A percentile compares a stretch with the other conserved stretches of the same genome.
Conservation (phyloP, 352 stramenopile species). For the Globisporangium middletonii region DNA sequence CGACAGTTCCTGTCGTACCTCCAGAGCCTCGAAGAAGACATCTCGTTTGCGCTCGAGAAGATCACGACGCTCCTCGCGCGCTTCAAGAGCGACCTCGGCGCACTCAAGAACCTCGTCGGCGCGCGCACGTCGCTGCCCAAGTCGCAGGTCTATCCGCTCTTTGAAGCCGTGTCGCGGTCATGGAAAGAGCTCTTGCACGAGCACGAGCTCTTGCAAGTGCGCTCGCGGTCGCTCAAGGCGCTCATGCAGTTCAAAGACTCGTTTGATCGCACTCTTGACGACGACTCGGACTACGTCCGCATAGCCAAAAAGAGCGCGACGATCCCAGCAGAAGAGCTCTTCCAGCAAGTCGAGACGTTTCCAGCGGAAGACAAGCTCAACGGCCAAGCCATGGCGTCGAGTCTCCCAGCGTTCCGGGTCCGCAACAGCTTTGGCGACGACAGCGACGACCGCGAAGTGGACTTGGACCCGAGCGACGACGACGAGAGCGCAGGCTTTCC, state of each 20-base stretch:
- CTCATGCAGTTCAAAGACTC: conserved; percentile 75
- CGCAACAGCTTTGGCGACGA: conserved; percentile 30
- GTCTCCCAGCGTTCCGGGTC: conserved; percentile 18
- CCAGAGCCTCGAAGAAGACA: conserved; percentile 90
- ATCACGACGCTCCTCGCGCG: conserved; percentile 61
- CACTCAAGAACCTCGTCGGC: conserved; percentile 80
- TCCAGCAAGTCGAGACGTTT: conserved; percentile 61
- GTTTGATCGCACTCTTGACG: conserved; percentile 45
- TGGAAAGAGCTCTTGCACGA: conserved; percentile 80
- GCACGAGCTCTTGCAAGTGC: conserved; percentile 61
- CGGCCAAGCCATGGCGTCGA: conserved; percentile 4
- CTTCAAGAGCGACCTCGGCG: conserved; percentile 62
- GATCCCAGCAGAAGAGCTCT: conserved; percentile 64
- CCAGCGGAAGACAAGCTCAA: conserved; percentile 30
- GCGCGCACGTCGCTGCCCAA: conserved; percentile 87
- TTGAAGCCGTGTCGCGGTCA: conserved; percentile 82
- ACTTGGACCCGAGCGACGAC: conserved; percentile 18
- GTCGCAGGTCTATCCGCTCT: conserved; percentile 92
- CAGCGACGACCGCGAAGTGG: conserved; percentile 20
- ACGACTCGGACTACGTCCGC: conserved; percentile 50
- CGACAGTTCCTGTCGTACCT: conserved; percentile 90
- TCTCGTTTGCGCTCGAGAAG: conserved; percentile 77
- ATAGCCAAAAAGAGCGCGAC: conserved; percentile 44
- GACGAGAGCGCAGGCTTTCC: conserved; percentile 45
- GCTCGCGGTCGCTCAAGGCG: conserved; percentile 58